Percentiles rank a stretch among this genome's conserved stretches.
Conservation (phyloP, 352 stramenopile species). For the Phytophthora pistaciae region DNA sequence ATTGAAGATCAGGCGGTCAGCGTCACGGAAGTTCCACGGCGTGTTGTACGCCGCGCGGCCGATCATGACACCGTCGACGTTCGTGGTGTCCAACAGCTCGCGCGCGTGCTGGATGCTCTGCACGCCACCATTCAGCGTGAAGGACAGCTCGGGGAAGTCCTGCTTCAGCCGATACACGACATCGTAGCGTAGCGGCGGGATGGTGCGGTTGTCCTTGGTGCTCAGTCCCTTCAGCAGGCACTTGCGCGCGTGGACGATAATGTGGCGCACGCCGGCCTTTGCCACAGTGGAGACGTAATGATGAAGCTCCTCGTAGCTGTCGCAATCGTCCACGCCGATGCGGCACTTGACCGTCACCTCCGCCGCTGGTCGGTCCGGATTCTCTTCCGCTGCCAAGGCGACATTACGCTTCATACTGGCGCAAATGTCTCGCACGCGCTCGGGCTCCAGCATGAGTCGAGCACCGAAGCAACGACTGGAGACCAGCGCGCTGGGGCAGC, state of each 20-base stretch:
- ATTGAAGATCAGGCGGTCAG: constrained; percentile 86
- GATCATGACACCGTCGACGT: constrained; percentile 92
- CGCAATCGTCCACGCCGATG: constrained; percentile 96
- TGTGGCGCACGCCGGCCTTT: constrained; percentile 93
- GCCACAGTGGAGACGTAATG: constrained; percentile 95
- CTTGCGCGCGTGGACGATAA: constrained; percentile 98
- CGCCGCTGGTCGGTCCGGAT: constrained; percentile 31
- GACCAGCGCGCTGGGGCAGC: constrained; percentile 92
- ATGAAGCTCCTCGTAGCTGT: constrained; percentile 93
- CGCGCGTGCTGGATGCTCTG: constrained; percentile 93
- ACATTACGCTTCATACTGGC: constrained; percentile 78
- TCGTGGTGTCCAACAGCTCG: constrained; percentile 82
- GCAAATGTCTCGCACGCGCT: constrained; percentile 95
- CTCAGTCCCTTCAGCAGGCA: constrained; percentile 96
- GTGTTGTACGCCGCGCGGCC: constrained; percentile 90
- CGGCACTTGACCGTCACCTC: constrained; percentile 99
- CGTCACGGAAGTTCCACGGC: constrained; percentile 90
- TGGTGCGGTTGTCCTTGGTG: constrained; percentile 97
- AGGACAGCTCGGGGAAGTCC: constrained; percentile 96
- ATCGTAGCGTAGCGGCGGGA: constrained; percentile 97
- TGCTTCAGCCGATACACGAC: constrained; percentile 94
- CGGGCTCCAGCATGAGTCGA: constrained; percentile 97
- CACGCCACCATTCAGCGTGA: constrained; percentile 99
- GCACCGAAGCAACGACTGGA: constrained; percentile 95
- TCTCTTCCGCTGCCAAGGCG: constrained; percentile 29